These are phyloP conservation scores for Chrysanthemum seticuspe DNA, from an alignment of 129 eudicot genomes.

Conservation along the genomic window DNA sequence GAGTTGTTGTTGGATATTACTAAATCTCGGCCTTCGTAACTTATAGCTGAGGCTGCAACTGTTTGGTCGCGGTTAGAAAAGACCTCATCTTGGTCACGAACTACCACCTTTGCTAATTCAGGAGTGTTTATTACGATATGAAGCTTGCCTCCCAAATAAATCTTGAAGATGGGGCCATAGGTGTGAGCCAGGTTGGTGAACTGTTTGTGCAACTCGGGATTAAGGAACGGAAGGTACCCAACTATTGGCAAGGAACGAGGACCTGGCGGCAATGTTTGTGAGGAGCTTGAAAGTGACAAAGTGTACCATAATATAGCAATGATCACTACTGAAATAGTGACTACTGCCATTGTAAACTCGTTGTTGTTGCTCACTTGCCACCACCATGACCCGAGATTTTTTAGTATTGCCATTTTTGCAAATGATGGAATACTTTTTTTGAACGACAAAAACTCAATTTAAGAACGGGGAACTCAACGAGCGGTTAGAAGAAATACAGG, in stretches of 20 bases:
- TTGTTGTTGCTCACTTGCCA: constrained; percentile 12
- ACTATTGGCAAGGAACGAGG: neutral
- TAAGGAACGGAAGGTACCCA: constrained; percentile 6
- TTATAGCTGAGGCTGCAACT: neutral
- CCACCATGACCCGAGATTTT: neutral
- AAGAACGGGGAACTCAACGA: too few relatives aligned
- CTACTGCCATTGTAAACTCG: neutral
- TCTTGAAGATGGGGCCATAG: neutral
- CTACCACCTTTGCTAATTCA: neutral
- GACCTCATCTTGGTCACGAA: neutral
- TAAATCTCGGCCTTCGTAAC: neutral
- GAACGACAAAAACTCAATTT: too few relatives aligned
- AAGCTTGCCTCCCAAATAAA: neutral
- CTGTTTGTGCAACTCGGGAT: neutral
- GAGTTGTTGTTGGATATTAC: neutral
- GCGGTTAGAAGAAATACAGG: too few relatives aligned
- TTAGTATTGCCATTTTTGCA: neutral
- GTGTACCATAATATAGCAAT: neutral
- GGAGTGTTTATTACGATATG: neutral
- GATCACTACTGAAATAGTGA: neutral
- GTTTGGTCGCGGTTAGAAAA: neutral
- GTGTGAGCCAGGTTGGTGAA: neutral
- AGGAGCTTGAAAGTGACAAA: neutral
- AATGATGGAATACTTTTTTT: neutral
- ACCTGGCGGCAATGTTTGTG: neutral